Evolutionary conservation across 164 flowering plant species (phyloP).

Genomic region (Magnolia officinalis): DNA sequence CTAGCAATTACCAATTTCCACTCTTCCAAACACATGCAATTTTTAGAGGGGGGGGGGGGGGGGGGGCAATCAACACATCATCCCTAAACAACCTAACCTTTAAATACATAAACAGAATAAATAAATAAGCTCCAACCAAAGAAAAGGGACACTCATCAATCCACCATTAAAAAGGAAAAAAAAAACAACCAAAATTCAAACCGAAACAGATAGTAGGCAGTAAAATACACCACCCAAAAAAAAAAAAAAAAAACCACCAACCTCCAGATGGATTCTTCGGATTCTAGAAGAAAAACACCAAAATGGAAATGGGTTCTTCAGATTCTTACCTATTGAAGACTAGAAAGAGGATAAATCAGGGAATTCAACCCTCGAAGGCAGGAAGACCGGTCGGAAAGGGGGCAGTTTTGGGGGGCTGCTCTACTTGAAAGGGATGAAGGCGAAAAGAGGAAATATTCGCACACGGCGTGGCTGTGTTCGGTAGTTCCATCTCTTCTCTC

Average conservation of each 20-base stretch:
- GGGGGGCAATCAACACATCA: background rate
- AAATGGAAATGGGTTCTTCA: background rate
- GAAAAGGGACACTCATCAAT: background rate
- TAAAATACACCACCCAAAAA: background rate
- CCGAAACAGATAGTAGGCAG: background rate
- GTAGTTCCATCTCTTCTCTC: background rate
- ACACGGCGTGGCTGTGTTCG: background rate
- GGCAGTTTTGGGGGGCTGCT: background rate
- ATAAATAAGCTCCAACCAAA: background rate
- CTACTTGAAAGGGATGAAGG: background rate
- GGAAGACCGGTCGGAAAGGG: background rate
- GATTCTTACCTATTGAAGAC: background rate
- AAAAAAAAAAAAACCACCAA: background rate
- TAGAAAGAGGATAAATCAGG: background rate
- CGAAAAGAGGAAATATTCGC: background rate
- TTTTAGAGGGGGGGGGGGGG: too few relatives aligned
- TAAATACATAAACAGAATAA: background rate
- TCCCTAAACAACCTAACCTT: background rate
- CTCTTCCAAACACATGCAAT: background rate
- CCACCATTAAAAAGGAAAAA: background rate
- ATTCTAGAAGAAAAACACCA: background rate
- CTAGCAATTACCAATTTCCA: background rate
- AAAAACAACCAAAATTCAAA: background rate
- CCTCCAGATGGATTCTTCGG: background rate
- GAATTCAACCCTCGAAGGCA: background rate